phyloP scores from a whole-genome alignment of 2,329 filamentous ascomycete species.

The Colletotrichum ledebouriae region DNA sequence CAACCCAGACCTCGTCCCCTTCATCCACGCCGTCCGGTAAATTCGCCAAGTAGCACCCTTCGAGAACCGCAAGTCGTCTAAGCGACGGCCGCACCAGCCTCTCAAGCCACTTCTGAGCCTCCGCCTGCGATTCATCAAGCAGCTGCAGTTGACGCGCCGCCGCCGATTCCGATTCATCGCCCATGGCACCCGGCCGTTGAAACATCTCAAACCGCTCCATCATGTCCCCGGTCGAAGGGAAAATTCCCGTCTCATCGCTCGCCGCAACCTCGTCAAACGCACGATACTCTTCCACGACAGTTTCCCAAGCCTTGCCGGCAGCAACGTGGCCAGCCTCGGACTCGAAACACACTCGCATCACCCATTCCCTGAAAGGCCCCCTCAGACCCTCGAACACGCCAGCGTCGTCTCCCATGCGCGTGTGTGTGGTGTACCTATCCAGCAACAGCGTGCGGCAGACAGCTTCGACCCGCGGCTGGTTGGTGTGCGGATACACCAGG shows the following conservation, averaged over 20 bases:
- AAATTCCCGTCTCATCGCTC: not conserved
- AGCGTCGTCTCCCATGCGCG: not conserved
- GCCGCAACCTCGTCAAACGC: not conserved
- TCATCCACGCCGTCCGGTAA: not conserved
- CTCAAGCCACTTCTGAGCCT: no score
- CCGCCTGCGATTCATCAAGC: no score
- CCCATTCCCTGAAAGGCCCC: not conserved
- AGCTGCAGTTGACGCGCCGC: not conserved
- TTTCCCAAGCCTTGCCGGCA: not conserved
- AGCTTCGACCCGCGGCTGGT: conserved; percentile 3
- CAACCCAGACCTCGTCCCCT: not conserved
- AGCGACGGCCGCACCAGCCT: no score
- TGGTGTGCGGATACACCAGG: not conserved
- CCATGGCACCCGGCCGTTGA: no score
- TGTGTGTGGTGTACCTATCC: not conserved
- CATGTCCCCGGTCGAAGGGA: not conserved
- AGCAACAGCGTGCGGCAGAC: conserved; percentile 6
- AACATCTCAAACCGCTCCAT: not conserved
- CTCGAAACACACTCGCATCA: not conserved
- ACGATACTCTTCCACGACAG: not conserved
- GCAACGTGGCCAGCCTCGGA: not conserved
- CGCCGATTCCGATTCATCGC: not conserved
- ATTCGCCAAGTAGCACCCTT: not conserved
- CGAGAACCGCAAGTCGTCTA: not conserved
- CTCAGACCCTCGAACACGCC: not conserved